Conservation (phyloP, 2,329 filamentous ascomycete genomes). For the Pseudogymnoascus sp. region DNA sequence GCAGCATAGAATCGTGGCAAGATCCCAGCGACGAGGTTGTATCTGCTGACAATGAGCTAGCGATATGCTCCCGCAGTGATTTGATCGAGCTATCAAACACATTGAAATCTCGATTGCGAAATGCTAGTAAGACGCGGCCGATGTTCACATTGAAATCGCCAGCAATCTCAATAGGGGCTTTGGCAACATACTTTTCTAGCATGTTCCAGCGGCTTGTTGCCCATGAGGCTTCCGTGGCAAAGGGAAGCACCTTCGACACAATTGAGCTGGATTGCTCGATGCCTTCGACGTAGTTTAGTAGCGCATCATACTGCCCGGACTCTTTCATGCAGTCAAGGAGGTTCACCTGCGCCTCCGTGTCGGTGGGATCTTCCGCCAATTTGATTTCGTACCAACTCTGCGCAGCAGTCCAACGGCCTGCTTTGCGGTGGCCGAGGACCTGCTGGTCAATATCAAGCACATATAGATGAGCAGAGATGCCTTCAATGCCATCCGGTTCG, state of each 20-base stretch:
- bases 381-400: constrained; percentile 98
- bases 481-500: constrained; percentile 92
- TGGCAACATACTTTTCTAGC: constrained; percentile 58
- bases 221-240: constrained; percentile 89
- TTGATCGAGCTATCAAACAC: constrained; percentile 52
- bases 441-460: constrained; percentile 90
- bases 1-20: constrained; percentile 77
- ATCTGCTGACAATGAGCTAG: constrained; percentile 66
- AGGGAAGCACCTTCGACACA: constrained; percentile 63
- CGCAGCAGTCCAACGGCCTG: constrained; percentile 86
- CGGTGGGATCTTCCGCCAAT: constrained; percentile 68
- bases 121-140: constrained; percentile 57
- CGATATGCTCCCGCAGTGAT: constrained; percentile 61
- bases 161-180: constrained; percentile 38
- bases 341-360: constrained; percentile 72
- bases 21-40: constrained; percentile 74
- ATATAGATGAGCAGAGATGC: constrained; percentile 80
- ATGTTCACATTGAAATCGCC: constrained; percentile 78
- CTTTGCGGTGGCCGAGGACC: constrained; percentile 84
- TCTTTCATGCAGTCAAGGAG: constrained; percentile 84
- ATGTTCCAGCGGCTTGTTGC: constrained; percentile 75
- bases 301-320: constrained; percentile 86
- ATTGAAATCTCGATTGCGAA: constrained; percentile 44
- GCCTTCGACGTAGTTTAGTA: constrained; percentile 79
- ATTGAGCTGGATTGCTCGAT: constrained; percentile 48